Evolutionary conservation across 768 basidiomycete species (phyloP), one percentile per base, ranked within the genome.

Genomic region (Lactarius tabidus): DNA sequence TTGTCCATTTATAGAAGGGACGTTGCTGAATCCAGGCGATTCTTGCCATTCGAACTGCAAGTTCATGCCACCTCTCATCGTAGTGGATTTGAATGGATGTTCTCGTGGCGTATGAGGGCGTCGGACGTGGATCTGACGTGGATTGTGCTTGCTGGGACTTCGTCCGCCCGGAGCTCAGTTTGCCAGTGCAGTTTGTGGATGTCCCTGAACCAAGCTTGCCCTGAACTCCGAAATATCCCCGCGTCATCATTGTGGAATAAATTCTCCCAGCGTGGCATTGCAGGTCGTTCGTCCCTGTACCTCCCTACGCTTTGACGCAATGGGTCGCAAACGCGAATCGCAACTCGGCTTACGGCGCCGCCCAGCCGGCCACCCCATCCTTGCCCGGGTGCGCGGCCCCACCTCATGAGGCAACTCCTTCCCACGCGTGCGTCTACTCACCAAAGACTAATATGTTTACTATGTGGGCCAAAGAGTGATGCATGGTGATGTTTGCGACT

Each of bases 341-440:
- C 3, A 26, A 26, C 48, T 51, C 39, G 5, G 39, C 18, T 41
- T 17, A 41, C 29, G 20, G 64, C 59, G 64, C 64, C 64, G 35
- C 7, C 20, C 55, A 65, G 60, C 60, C 48, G 64, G 64, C 55
- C 33, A 17, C 18, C 38, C n/a, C 55, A 60, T 28, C 51, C 55
- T 6, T 12, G 1, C 1, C 55, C 56, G 55, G 20, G n/a, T 33
- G 64, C 17, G 35, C 29, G 55, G 60, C 4, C n/a, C 17, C 20
- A 35, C n/a, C n/a, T n/a, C n/a, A 43, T 31, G 17, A 23, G n/a
- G 33, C 33, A 10, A 26, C 28, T 26, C 23, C 14, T 5, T 51
- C 48, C 26, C 48, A 26, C 48, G 43, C 8, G 20, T 43, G n/a
- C n/a, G 8, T 23, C n/a, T 36, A 2, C 8, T 10, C 36, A 9